A percentile compares a stretch with the other conserved stretches of the same genome.
Evolutionary conservation across 805 yeast genomes (phyloP).

Genomic region (Candida schatavii): DNA sequence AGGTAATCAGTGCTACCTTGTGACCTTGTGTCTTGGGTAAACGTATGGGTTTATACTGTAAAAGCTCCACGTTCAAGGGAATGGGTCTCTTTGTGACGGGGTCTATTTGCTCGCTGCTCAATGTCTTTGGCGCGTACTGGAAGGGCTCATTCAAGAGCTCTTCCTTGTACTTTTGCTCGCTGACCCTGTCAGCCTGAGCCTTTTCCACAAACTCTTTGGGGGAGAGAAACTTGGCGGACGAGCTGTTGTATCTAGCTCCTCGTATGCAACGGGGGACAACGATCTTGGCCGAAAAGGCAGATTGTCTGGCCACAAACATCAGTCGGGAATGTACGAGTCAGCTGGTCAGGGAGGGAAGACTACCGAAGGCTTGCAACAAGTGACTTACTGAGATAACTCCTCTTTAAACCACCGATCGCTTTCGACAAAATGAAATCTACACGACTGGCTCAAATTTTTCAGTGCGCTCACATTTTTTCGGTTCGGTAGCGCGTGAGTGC

Average conservation of each 20-base stretch:
- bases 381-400: no score
- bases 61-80: constrained; percentile 82
- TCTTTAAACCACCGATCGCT: no score
- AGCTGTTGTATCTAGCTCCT: constrained; percentile 3
- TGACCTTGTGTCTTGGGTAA: constrained; percentile 68
- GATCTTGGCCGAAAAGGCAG: no score
- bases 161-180: constrained; percentile 24
- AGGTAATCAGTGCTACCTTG: constrained; percentile 70
- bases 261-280: no score
- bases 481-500: no score
- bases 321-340: no score
- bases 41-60: constrained; percentile 76
- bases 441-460: no score
- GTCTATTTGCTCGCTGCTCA: constrained; percentile 20
- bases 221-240: constrained; percentile 14
- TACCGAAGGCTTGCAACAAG: no score
- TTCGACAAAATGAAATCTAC: no score
- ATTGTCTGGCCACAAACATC: no score
- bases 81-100: constrained; percentile 47
- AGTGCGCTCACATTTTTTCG: background rate
- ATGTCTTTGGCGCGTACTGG: constrained; percentile 29
- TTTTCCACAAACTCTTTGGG: constrained; percentile 34
- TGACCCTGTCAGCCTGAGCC: constrained; percentile 20
- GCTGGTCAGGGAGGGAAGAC: no score
- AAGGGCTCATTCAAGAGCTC: constrained; percentile 24